Conservation (phyloP, 1,139 yeast species). For the Sugiyamaella xylanicola region DNA sequence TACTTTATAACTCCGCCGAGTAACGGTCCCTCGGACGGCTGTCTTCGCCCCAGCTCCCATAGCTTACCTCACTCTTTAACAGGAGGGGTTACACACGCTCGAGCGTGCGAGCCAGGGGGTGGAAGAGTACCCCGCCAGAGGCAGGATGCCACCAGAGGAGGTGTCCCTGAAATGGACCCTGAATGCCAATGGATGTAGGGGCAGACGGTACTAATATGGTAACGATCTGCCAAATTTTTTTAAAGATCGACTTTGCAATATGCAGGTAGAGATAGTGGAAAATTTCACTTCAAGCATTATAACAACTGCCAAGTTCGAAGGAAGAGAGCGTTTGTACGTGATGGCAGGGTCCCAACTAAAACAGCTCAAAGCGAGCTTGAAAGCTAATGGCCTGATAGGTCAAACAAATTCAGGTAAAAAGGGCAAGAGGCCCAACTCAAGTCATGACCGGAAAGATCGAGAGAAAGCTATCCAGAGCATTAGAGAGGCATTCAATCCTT, state of each 20-base stretch:
- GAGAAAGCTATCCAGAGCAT: slow-evolving; percentile 59
- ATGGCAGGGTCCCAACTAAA: slow-evolving; percentile 94
- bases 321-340: too few species aligned
- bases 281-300: neutral
- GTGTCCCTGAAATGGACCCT: neutral
- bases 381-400: slow-evolving; percentile 78
- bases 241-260: slow-evolving; percentile 6
- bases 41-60: too few species aligned
- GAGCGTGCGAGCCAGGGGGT: too few species aligned
- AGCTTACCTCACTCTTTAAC: too few species aligned
- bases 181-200: neutral
- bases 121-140: too few species aligned
- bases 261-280: slow-evolving; percentile 9
- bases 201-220: neutral
- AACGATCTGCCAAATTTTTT: slow-evolving; percentile 10
- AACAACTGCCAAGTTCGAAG: neutral
- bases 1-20: too few species aligned
- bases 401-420: slow-evolving; percentile 65
- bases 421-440: slow-evolving; percentile 49
- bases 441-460: slow-evolving; percentile 59
- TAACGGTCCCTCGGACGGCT: too few species aligned
- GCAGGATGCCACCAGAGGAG: too few species aligned
- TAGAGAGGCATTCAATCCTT: slow-evolving; percentile 84
- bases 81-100: too few species aligned
- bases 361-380: slow-evolving; percentile 73